Conservation (phyloP, 2,329 filamentous ascomycete species). For the Hysterium pulicare region DNA sequence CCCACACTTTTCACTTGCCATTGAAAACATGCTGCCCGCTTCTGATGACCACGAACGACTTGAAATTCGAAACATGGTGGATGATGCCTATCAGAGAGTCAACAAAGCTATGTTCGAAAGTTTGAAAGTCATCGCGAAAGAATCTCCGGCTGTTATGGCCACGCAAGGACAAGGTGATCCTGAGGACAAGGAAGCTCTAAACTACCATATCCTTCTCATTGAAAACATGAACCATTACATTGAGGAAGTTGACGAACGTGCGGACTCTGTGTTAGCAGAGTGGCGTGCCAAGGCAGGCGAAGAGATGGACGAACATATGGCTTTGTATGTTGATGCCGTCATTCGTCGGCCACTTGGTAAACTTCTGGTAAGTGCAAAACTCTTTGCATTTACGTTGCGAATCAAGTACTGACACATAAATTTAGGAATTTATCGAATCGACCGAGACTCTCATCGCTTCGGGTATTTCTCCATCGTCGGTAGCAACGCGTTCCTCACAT, state of each 20-base stretch:
- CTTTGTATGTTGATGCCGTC: slow-evolving; percentile 80
- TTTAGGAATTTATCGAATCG: slow-evolving; percentile 78
- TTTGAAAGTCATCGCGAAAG: slow-evolving; percentile 86
- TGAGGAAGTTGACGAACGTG: slow-evolving; percentile 77
- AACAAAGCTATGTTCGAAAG: slow-evolving; percentile 97
- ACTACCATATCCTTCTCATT: slow-evolving; percentile 95
- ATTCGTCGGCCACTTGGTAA: slow-evolving; percentile 87
- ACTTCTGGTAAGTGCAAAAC: slow-evolving; percentile 55
- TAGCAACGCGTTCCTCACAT: slow-evolving; percentile 79
- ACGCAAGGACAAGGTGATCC: slow-evolving; percentile 54
- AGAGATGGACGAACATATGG: slow-evolving; percentile 84
- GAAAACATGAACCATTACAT: slow-evolving; percentile 99
- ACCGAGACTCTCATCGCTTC: slow-evolving; percentile 64
- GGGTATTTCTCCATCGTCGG: slow-evolving; percentile 49
- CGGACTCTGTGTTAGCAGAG: slow-evolving; percentile 72
- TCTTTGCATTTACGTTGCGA: neutral
- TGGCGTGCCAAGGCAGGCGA: slow-evolving; percentile 76
- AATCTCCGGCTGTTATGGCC: slow-evolving; percentile 56
- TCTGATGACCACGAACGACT: slow-evolving; percentile 53
- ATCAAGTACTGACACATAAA: slow-evolving; percentile 9
- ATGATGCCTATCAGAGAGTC: slow-evolving; percentile 83
- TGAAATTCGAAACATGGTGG: slow-evolving; percentile 72
- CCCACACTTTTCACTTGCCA: slow-evolving; percentile 74
- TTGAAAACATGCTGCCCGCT: slow-evolving; percentile 75
- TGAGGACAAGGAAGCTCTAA: slow-evolving; percentile 94